Evolutionary conservation across 441 rosid species (phyloP).

Genomic region (Adansonia grandidieri): DNA sequence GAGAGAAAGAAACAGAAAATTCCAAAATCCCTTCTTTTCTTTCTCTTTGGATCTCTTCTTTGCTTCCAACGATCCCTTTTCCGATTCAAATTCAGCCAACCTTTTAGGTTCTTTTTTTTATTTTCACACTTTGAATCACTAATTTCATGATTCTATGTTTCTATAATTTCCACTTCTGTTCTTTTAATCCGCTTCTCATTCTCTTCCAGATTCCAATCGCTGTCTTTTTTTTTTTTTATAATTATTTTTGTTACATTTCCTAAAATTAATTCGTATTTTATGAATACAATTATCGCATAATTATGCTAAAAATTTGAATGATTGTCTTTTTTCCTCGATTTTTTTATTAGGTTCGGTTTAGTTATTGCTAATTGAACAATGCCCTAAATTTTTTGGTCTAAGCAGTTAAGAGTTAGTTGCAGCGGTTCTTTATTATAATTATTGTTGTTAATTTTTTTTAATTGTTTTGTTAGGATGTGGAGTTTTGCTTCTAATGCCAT

Average conservation of each 20-base stretch:
- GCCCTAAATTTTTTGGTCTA: neutral
- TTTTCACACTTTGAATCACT: neutral
- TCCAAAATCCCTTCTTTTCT: neutral
- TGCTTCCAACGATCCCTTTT: neutral
- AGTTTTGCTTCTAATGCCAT: slow-evolving; percentile 60
- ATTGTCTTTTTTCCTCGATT: neutral
- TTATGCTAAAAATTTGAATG: neutral
- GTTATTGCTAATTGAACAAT: neutral
- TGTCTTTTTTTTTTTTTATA: neutral
- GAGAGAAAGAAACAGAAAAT: neutral
- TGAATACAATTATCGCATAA: neutral
- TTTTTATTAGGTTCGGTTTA: neutral
- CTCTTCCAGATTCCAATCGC: neutral
- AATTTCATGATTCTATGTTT: slow-evolving; percentile 5
- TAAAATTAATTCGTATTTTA: neutral
- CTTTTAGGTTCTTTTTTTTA: neutral
- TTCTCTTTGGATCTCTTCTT: slow-evolving; percentile 1
- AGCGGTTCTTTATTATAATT: slow-evolving; percentile 6
- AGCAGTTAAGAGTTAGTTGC: slow-evolving; percentile 2
- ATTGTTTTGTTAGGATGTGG: slow-evolving; percentile 52
- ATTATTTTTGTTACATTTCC: neutral
- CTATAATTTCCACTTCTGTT: neutral
- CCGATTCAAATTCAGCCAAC: neutral
- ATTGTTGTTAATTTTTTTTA: neutral
- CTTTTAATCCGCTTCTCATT: neutral